These are phyloP conservation scores for Rhynchosporium secalis DNA, from an alignment of 2,329 filamentous ascomycete genomes.

Conservation along the genomic window DNA sequence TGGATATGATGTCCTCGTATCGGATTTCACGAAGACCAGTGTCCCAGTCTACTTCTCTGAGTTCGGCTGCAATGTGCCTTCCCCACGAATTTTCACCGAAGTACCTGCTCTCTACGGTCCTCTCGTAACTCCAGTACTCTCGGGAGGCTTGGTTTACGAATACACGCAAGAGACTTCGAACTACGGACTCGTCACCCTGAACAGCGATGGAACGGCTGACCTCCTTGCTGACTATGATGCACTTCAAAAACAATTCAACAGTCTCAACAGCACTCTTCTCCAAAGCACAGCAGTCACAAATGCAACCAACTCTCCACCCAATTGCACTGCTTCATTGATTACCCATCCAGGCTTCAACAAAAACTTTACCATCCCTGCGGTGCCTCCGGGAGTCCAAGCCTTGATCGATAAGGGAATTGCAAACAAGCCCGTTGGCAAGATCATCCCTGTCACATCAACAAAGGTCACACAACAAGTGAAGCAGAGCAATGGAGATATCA, in stretches of 20 bases:
- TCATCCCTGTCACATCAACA: constrained; percentile 59
- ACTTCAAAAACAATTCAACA: constrained; percentile 72
- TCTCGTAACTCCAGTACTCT: constrained; percentile 68
- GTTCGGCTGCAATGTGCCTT: constrained; percentile 72
- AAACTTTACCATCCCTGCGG: constrained; percentile 74
- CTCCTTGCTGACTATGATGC: constrained; percentile 69
- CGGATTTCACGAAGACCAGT: constrained; percentile 63
- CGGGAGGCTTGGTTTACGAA: constrained; percentile 80
- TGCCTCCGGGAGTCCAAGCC: constrained; percentile 65
- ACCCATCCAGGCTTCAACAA: constrained; percentile 65
- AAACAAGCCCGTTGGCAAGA: constrained; percentile 62
- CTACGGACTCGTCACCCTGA: constrained; percentile 64
- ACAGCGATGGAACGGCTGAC: constrained; percentile 55
- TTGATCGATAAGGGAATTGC: constrained; percentile 77
- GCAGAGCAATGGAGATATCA: constrained; percentile 53
- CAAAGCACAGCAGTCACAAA: constrained; percentile 61
- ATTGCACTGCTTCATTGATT: constrained; percentile 69
- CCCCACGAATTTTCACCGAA: constrained; percentile 75
- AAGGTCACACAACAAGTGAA: constrained; percentile 59
- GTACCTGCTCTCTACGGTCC: constrained; percentile 69
- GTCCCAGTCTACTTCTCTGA: constrained; percentile 83
- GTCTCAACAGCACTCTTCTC: constrained; percentile 69
- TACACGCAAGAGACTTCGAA: constrained; percentile 70
- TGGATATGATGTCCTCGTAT: constrained; percentile 62
- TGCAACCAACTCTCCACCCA: constrained; percentile 56